Base-by-base conservation (phyloP, 2,329 filamentous ascomycete genomes). In the Alternaria burnsii region DNA sequence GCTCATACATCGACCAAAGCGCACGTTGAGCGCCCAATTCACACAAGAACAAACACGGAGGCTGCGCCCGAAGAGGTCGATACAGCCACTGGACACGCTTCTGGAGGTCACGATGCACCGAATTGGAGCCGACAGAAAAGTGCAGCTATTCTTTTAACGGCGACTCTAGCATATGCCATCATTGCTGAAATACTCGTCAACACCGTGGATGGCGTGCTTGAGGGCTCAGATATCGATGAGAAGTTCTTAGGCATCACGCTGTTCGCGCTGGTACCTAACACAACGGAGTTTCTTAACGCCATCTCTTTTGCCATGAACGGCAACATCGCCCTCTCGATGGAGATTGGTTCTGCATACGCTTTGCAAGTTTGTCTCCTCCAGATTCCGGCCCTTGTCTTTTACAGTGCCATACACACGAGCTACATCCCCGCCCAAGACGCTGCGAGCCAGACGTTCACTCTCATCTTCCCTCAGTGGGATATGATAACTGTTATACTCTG, bases 261-360 rank as follows among this genome's bases (percentile, higher is more conserved):
- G 47, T 99, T 99, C 78, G 94, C 96, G 6, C 84, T 99, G 65
- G 96, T 99, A 8, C 95, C 95, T 12, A 99, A 99, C 81, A 98
- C 95, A 1, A 99, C 95, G 1, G 95, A 99, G 76, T 99, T 99
- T 76, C 79, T 99, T 89, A 99, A 99, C 79, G 95, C 94, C 76
- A 99, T 99, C 61, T 97, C 94, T 0, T 99, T 99, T 77, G 95
- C 95, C 55, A 99, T 99, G 94, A 98, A 99, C 75, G 95, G 95
- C 61, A 99, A 99, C 78, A 98, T 99, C 78, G 95, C 95, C 0
- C 83, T 99, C 18, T 97, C 93, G 38, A 99, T 99, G 95, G 95
- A 99, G 76, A 99, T 99, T 70, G 95, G 95, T 68, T 97, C 94
- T 0, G 94, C 94, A 2, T 99, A 99, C 75, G 95, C 95, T 2